Conservation (phyloP, 176 grass and related monocot genomes). For the Triticum aestivum region IWGSC_CS_RefSeq_v2.1 NC_057802.1:86968994-86969493, state of each 20-base stretch:
- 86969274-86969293: constrained; percentile 97
- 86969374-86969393: neutral
- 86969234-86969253: constrained; percentile 79
- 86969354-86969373: constrained; percentile 4
- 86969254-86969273: constrained; percentile 78
- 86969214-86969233: constrained; percentile 93
- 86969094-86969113: constrained; percentile 98
- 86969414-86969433: neutral
- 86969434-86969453: neutral
- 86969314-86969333: constrained; percentile 18
- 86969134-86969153: constrained; percentile 72
- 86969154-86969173: constrained; percentile 86
- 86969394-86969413: neutral
- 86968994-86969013: neutral
- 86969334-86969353: constrained; percentile 40
- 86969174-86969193: constrained; percentile 86
- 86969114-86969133: constrained; percentile 88
- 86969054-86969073: neutral
- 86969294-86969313: constrained; percentile 51
- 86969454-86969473: neutral
- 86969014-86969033: neutral
- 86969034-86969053: neutral
- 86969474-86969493: neutral
- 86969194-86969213: constrained; percentile 85
- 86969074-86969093: constrained; percentile 84